Evolutionary conservation across 768 basidiomycete genomes (phyloP), one percentile per base, ranked within the genome.

Genomic region (Boletus huronensis): DNA sequence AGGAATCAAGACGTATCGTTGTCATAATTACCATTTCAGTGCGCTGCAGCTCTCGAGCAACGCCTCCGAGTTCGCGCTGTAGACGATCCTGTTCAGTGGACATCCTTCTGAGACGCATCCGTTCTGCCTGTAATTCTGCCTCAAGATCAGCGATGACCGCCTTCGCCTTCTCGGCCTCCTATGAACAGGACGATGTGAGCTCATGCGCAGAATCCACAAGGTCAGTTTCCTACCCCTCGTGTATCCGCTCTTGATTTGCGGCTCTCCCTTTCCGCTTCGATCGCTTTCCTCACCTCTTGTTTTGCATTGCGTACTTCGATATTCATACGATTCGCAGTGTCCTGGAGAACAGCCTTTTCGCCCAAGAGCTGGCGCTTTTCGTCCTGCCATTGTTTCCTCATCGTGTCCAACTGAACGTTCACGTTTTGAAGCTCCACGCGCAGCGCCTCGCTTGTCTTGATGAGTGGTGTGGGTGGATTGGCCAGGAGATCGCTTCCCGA

Each of bases 111-210:
- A 93, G 71, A 14, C 82, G 82, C 14, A 79, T 71, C 21, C 91
- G 82, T 69, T 93, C 92, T 1, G 76, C 74, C 55, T 82, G 82
- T n/a, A 93, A 74, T 36, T 87, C 82, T 38, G 70, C 74, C 61
- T 94, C 90, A 8, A 94, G 79, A 16, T 87, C 85, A 2, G 79
- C 75, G 54, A 93, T 82, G 26, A 79, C 78, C 5, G 70, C 72
- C 61, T 80, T 87, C 7, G 89, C 87, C 48, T 74, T 80, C 44
- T 87, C 87, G 17, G 87, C 78, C 53, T 93, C 90, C 89, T 92
- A 58, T 40, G 28, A 25, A 49, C 17, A 11, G 39, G 42, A 14
- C 10, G 1, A 31, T 2, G 44, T 40, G 50, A 59, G 34, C 50
- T n/a, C 14, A 48, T 45, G 19, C 57, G 50, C 21, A 46, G 26